These are phyloP conservation scores for Sanguinoderma infundibulare DNA, from an alignment of 1,284 basidiomycete species.

Conservation along the genomic window DNA sequence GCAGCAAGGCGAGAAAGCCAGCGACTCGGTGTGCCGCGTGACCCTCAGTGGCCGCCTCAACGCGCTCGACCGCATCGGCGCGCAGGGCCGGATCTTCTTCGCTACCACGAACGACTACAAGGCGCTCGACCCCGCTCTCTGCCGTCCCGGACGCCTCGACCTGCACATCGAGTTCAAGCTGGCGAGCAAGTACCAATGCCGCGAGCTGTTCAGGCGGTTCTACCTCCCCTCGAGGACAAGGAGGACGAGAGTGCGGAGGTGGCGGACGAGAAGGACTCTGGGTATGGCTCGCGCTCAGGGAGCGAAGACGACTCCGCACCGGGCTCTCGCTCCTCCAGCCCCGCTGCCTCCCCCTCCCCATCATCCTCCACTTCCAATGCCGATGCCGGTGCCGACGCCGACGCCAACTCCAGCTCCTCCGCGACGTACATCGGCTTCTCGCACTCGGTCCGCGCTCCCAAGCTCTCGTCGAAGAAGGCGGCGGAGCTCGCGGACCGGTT, in stretches of 20 bases:
- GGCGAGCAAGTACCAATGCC: constrained; percentile 68
- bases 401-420: not conserved
- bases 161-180: constrained; percentile 76
- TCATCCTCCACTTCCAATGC: not conserved
- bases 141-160: constrained; percentile 81
- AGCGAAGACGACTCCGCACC: constrained; percentile 11
- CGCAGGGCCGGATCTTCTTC: constrained; percentile 77
- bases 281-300: constrained; percentile 15
- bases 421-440: constrained; percentile 31
- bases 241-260: constrained; percentile 5
- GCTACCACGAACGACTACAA: constrained; percentile 77
- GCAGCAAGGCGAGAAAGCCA: constrained; percentile 3
- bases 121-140: constrained; percentile 71
- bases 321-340: not conserved
- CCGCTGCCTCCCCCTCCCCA: constrained; percentile 1
- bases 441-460: constrained; percentile 35
- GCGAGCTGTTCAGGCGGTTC: constrained; percentile 67
- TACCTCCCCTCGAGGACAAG: constrained; percentile 38
- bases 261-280: constrained; percentile 24
- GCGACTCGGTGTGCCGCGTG: constrained; percentile 42
- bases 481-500: constrained; percentile 58
- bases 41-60: constrained; percentile 76
- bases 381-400: too few relatives aligned
- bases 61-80: constrained; percentile 75
- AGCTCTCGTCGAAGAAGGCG: constrained; percentile 40